phyloP scores from a whole-genome alignment of 208 protist species.

The Crithidia mellificae region DNA sequence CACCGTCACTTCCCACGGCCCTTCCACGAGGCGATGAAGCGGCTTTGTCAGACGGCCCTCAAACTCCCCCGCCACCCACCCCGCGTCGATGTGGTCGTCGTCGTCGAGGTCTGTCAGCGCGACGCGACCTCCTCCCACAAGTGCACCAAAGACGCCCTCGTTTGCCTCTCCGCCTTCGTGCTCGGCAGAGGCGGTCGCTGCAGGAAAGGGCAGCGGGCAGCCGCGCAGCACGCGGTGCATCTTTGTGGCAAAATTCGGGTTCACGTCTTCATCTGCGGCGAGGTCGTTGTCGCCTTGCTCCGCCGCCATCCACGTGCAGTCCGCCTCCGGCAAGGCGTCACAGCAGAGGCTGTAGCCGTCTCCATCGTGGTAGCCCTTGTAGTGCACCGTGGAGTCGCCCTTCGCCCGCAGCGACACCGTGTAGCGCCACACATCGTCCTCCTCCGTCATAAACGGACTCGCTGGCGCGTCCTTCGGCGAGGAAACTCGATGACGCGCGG shows the following conservation, averaged over 20 bases:
- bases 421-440: conserved; percentile 62
- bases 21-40: conserved; percentile 51
- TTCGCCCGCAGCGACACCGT: conserved; percentile 38
- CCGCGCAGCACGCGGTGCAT: conserved; percentile 18
- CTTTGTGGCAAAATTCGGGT: not conserved
- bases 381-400: conserved; percentile 46
- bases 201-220: conserved; percentile 34
- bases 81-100: not conserved
- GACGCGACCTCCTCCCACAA: conserved; percentile 3
- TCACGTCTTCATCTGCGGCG: conserved; percentile 15
- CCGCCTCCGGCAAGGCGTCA: conserved; percentile 36
- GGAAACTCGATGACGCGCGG: too few relatives aligned
- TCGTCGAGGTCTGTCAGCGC: conserved; percentile 30
- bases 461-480: not conserved
- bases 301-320: conserved; percentile 41
- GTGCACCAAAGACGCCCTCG: not conserved
- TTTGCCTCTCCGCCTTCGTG: conserved; percentile 3
- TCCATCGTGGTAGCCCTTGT: conserved; percentile 74
- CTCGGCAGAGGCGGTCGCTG: too few relatives aligned
- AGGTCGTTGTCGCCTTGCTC: conserved; percentile 33
- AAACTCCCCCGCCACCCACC: conserved; percentile 16
- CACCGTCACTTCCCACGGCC: conserved; percentile 58
- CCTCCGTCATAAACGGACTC: conserved; percentile 22
- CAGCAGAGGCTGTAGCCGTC: conserved; percentile 87
- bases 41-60: conserved; percentile 55